phyloP scores from a whole-genome alignment of 805 yeast genomes.

The Kazachstania taianensis region DNA sequence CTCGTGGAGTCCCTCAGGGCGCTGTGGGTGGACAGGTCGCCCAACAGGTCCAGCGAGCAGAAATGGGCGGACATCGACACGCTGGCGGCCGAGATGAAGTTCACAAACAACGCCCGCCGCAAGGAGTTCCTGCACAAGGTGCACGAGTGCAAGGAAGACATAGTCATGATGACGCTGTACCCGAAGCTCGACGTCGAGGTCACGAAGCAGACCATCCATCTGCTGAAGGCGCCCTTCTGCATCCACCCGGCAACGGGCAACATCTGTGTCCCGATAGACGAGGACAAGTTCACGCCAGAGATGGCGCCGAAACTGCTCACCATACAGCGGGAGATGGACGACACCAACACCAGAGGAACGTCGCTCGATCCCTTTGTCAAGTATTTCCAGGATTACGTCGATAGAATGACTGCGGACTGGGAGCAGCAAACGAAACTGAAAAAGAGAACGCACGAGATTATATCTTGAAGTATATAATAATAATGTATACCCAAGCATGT shows the following conservation, averaged over 20 bases:
- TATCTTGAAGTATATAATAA: neutral
- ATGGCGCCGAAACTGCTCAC: slow-evolving; percentile 65
- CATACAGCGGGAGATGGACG: slow-evolving; percentile 55
- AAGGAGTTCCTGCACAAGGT: slow-evolving; percentile 33
- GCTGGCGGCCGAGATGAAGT: slow-evolving; percentile 32
- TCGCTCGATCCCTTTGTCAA: slow-evolving; percentile 62
- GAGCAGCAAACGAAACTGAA: neutral
- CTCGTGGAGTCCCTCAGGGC: slow-evolving; percentile 42
- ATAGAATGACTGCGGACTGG: neutral
- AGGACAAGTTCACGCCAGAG: slow-evolving; percentile 53
- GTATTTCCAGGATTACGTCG: slow-evolving; percentile 34
- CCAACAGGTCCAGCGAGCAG: slow-evolving; percentile 42
- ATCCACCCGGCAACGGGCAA: slow-evolving; percentile 94
- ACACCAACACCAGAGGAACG: slow-evolving; percentile 47
- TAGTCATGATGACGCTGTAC: slow-evolving; percentile 69
- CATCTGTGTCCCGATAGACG: slow-evolving; percentile 73
- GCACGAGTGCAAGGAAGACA: slow-evolving; percentile 71
- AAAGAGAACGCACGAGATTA: neutral
- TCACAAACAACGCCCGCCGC: slow-evolving; percentile 12
- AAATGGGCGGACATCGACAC: slow-evolving; percentile 75
- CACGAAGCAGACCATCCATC: slow-evolving; percentile 78
- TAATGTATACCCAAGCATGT: no score
- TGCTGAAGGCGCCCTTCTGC: slow-evolving; percentile 92
- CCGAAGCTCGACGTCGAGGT: slow-evolving; percentile 93
- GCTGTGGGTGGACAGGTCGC: slow-evolving; percentile 45